Conservation (phyloP, 2,329 filamentous ascomycete genomes). For the Trichoderma asperellum region DNA sequence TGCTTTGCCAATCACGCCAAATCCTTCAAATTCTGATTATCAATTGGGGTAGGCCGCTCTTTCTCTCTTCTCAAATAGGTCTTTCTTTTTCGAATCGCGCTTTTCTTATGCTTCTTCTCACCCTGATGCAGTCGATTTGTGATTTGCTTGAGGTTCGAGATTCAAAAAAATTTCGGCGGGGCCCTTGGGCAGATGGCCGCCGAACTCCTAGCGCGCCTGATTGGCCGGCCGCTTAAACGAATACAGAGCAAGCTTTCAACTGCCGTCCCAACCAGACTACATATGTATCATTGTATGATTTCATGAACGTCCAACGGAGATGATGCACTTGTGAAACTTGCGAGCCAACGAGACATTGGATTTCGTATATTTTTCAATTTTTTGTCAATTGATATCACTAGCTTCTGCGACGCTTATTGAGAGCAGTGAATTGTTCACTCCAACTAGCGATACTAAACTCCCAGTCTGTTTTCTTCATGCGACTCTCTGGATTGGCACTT, state of each 20-base stretch:
- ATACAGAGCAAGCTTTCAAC: slow-evolving; percentile 15
- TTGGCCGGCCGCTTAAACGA: slow-evolving; percentile 24
- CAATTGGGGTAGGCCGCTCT: background rate
- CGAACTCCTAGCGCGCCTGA: slow-evolving; percentile 11
- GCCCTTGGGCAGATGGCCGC: slow-evolving; percentile 11
- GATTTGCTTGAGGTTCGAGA: slow-evolving; percentile 15
- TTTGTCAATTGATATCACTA: background rate
- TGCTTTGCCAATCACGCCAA: background rate
- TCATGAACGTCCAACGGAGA: background rate
- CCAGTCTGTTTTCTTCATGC: background rate
- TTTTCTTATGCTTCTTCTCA: slow-evolving; percentile 2
- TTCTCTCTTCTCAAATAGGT: background rate
- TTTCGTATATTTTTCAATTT: too few species aligned
- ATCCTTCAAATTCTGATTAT: background rate
- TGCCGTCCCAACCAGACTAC: background rate
- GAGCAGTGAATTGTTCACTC: background rate
- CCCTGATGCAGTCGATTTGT: background rate
- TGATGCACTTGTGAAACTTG: background rate
- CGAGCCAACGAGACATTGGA: background rate
- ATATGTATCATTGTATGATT: background rate
- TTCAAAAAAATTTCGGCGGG: slow-evolving; percentile 31
- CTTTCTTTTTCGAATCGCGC: too few species aligned
- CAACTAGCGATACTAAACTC: too few species aligned
- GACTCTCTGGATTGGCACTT: too few species aligned
- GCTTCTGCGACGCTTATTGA: background rate